Conservation (phyloP, 2,329 filamentous ascomycete species). For the Thermothelomyces thermophilus region DNA sequence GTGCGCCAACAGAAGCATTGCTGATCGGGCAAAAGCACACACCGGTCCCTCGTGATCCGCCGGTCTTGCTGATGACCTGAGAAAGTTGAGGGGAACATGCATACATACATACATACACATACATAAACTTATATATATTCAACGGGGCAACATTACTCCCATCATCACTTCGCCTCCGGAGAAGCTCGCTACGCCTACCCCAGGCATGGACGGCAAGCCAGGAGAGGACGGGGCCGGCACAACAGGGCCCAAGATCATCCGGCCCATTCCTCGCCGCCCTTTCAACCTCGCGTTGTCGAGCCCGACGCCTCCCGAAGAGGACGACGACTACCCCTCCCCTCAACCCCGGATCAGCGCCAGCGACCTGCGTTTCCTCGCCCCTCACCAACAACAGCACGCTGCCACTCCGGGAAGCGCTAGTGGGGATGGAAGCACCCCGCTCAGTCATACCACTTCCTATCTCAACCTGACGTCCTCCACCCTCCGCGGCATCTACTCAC, state of each 20-base stretch:
- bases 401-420: conserved; percentile 23
- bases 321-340: conserved; percentile 30
- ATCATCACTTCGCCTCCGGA: neutral
- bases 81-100: too few relatives aligned
- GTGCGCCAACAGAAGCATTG: too few relatives aligned
- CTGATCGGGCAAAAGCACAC: too few relatives aligned
- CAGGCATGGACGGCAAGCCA: neutral
- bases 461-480: conserved; percentile 86
- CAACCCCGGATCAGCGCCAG: conserved; percentile 39
- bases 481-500: conserved; percentile 83
- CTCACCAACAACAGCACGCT: conserved; percentile 25
- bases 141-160: neutral
- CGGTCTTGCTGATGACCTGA: too few relatives aligned
- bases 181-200: neutral
- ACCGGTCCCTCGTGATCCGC: too few relatives aligned
- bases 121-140: too few relatives aligned
- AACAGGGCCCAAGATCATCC: conserved; percentile 49
- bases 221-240: neutral
- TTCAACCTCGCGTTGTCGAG: conserved; percentile 54
- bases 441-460: conserved; percentile 68
- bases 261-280: conserved; percentile 64
- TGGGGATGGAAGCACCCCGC: conserved; percentile 32
- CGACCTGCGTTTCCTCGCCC: conserved; percentile 36
- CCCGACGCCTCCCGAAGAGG: conserved; percentile 38
- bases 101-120: too few relatives aligned